phyloP scores from a whole-genome alignment of 371 early-diverging fungal species.

The Funneliformis caledonium region DNA sequence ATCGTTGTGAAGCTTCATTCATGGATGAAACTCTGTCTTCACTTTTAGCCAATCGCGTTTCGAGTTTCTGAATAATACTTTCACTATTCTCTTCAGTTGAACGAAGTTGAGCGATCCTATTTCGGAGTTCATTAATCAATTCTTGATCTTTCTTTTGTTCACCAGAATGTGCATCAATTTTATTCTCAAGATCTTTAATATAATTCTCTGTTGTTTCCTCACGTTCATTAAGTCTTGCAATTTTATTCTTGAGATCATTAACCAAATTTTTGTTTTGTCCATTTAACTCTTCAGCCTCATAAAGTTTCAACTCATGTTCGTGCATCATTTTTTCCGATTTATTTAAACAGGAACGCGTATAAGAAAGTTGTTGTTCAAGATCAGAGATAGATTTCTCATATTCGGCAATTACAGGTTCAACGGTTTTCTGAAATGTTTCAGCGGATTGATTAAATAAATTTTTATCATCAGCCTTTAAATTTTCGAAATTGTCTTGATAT shows the following conservation, averaged over 20 bases:
- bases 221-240: constrained; percentile 52
- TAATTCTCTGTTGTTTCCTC: constrained; percentile 58
- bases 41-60: constrained; percentile 48
- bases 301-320: constrained; percentile 55
- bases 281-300: constrained; percentile 50
- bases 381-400: constrained; percentile 66
- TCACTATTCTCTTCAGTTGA: constrained; percentile 56
- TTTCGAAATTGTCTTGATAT: constrained; percentile 25
- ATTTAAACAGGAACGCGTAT: constrained; percentile 53
- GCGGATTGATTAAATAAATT: constrained; percentile 14
- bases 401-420: constrained; percentile 73
- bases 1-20: constrained; percentile 43
- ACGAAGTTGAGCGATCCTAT: constrained; percentile 49
- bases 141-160: constrained; percentile 54
- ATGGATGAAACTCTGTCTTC: constrained; percentile 46
- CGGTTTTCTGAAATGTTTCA: constrained; percentile 56
- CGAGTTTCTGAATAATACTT: constrained; percentile 53
- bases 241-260: constrained; percentile 50
- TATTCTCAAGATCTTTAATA: constrained; percentile 54
- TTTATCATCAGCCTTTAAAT: constrained; percentile 20
- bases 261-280: constrained; percentile 51
- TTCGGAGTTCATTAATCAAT: constrained; percentile 49
- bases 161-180: constrained; percentile 49
- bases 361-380: constrained; percentile 58
- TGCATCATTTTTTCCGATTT: constrained; percentile 53